Evolutionary conservation across 768 basidiomycete species (phyloP).

Genomic region (Chalciporus pseudorubinellus): DNA sequence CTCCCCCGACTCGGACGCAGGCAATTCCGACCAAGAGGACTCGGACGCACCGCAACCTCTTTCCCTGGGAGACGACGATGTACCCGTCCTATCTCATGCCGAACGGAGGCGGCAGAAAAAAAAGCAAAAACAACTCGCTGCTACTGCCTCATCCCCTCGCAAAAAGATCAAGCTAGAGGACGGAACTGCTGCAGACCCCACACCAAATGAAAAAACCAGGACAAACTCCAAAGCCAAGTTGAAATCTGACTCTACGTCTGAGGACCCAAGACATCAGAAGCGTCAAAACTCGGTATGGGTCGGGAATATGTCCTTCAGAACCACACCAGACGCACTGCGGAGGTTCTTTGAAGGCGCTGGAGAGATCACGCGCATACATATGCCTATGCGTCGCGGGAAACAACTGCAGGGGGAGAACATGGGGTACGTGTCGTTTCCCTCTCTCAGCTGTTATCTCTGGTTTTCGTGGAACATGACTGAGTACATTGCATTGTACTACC

Average conservation of each 20-base stretch:
- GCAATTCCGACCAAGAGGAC: constrained; percentile 8
- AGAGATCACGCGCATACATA: constrained; percentile 76
- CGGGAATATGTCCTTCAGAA: constrained; percentile 91
- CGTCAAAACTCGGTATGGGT: constrained; percentile 93
- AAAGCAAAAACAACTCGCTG: constrained; percentile 22
- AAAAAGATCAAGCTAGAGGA: constrained; percentile 51
- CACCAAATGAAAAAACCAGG: background rate
- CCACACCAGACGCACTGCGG: constrained; percentile 68
- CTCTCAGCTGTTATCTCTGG: background rate
- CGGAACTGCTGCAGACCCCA: background rate
- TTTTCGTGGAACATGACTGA: background rate
- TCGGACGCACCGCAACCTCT: constrained; percentile 4
- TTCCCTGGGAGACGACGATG: constrained; percentile 27
- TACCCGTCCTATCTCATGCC: constrained; percentile 69
- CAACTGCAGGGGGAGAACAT: constrained; percentile 64
- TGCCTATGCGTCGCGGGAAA: constrained; percentile 74
- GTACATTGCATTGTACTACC: constrained; percentile 2
- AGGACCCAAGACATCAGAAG: constrained; percentile 35
- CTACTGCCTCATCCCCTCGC: constrained; percentile 11
- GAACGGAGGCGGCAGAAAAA: constrained; percentile 66
- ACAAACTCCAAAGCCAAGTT: background rate
- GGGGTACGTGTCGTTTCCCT: constrained; percentile 53
- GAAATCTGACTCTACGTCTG: background rate
- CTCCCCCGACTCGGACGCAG: constrained; percentile 15
- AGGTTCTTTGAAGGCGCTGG: constrained; percentile 69